These are phyloP conservation scores for Kappamyces sp. DNA, from an alignment of 192 early-diverging fungal genomes.

Conservation along the genomic window DNA sequence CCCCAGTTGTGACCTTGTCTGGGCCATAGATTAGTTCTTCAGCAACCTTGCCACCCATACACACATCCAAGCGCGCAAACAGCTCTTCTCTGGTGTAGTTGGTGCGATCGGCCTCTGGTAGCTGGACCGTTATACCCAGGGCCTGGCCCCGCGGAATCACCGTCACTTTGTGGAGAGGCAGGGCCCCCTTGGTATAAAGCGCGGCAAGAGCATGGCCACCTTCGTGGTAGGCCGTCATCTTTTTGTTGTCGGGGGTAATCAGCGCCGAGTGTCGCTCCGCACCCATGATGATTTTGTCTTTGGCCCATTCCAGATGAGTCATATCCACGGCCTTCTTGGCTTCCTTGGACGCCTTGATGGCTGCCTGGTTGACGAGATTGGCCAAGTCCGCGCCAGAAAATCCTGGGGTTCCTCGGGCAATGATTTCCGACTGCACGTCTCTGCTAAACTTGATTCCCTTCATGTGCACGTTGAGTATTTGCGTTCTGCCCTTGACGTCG, in stretches of 20 bases:
- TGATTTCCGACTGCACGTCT: constrained; percentile 71
- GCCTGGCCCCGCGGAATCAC: constrained; percentile 92
- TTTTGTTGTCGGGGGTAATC: constrained; percentile 80
- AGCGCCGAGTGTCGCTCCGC: constrained; percentile 89
- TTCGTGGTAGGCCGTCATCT: constrained; percentile 95
- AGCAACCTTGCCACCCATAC: constrained; percentile 97
- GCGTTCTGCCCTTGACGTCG: constrained; percentile 90
- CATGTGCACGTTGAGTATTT: constrained; percentile 88
- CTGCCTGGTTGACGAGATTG: constrained; percentile 96
- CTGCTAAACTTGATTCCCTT: constrained; percentile 66
- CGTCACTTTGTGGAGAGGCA: constrained; percentile 96
- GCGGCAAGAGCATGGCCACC: constrained; percentile 96
- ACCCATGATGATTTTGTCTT: constrained; percentile 99
- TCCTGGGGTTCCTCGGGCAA: constrained; percentile 95
- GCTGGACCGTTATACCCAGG: constrained; percentile 80
- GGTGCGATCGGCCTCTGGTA: constrained; percentile 86
- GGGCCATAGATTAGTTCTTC: constrained; percentile 95
- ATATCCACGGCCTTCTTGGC: constrained; percentile 63
- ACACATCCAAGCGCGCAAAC: constrained; percentile 85
- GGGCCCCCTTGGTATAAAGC: constrained; percentile 88
- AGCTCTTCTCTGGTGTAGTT: constrained; percentile 77
- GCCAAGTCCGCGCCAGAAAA: constrained; percentile 99
- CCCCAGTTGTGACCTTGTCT: constrained; percentile 92
- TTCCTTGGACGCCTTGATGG: constrained; percentile 87
- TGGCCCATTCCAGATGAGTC: constrained; percentile 91